A percentile compares a stretch with the other conserved stretches of the same genome.
Evolutionary conservation across 352 stramenopile genomes (phyloP).

Genomic region (Globisporangium ultimum): DNA sequence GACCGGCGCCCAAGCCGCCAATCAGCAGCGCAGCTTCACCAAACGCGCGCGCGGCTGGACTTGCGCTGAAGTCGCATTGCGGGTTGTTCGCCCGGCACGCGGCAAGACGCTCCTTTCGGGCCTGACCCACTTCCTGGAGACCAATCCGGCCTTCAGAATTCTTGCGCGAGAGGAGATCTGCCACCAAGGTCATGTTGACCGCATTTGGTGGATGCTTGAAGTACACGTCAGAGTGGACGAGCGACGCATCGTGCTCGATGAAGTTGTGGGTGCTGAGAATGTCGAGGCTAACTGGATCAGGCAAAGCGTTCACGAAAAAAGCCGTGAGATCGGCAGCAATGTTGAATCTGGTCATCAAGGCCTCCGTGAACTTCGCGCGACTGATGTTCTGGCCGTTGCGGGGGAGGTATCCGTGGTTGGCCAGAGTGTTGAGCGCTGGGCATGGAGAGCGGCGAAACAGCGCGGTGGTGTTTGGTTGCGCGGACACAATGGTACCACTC

Average conservation of each 20-base stretch:
- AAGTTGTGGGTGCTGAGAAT: slow-evolving; percentile 33
- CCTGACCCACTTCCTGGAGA: slow-evolving; percentile 23
- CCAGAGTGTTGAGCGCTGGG: slow-evolving; percentile 40
- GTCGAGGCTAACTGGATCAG: slow-evolving; percentile 11
- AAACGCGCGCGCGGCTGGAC: slow-evolving; percentile 27
- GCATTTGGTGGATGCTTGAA: slow-evolving; percentile 26
- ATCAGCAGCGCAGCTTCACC: slow-evolving; percentile 30
- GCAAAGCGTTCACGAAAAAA: slow-evolving; percentile 10
- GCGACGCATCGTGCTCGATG: slow-evolving; percentile 43
- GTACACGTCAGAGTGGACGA: slow-evolving; percentile 49
- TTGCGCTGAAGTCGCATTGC: slow-evolving; percentile 27
- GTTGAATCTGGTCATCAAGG: slow-evolving; percentile 19
- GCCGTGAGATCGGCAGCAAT: slow-evolving; percentile 8
- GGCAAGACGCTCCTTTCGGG: slow-evolving; percentile 28
- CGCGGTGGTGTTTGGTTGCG: no score
- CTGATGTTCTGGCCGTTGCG: slow-evolving; percentile 43
- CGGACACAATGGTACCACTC: no score
- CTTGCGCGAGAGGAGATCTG: slow-evolving; percentile 25
- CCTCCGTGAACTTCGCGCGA: slow-evolving; percentile 5
- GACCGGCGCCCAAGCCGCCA: slow-evolving; percentile 25
- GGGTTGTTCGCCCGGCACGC: slow-evolving; percentile 33
- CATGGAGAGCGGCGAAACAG: slow-evolving; percentile 32
- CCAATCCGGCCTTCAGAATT: slow-evolving; percentile 22
- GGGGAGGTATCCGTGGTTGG: slow-evolving; percentile 26
- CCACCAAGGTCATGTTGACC: slow-evolving; percentile 28